These are phyloP conservation scores for Echria macrotheca DNA, from an alignment of 495 filamentous ascomycete genomes.

Conservation along the genomic window DNA sequence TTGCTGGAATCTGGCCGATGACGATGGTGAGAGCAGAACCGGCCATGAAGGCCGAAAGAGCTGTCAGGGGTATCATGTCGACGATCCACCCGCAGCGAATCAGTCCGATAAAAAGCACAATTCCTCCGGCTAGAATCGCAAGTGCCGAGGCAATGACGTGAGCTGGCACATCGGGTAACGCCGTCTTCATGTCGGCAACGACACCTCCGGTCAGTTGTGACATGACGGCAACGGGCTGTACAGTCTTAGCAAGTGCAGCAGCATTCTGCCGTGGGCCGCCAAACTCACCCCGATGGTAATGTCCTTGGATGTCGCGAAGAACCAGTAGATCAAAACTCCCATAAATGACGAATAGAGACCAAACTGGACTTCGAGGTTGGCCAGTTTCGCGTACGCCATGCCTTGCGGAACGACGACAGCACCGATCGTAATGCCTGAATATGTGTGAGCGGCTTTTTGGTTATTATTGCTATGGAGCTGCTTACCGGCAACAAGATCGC, in stretches of 20 bases:
- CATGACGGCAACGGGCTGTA: slow-evolving; percentile 88
- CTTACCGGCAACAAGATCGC: slow-evolving; percentile 86
- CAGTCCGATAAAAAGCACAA: slow-evolving; percentile 77
- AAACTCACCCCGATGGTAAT: slow-evolving; percentile 92
- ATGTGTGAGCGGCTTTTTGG: slow-evolving; percentile 12
- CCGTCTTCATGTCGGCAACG: slow-evolving; percentile 52
- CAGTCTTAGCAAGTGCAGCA: slow-evolving; percentile 7
- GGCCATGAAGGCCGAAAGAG: slow-evolving; percentile 97
- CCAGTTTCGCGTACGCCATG: slow-evolving; percentile 93
- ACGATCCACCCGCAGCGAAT: slow-evolving; percentile 85
- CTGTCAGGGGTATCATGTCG: slow-evolving; percentile 86
- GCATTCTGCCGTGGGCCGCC: neutral
- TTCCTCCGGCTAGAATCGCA: slow-evolving; percentile 73
- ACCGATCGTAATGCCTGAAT: slow-evolving; percentile 81
- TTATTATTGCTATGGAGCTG: neutral
- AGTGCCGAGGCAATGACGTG: slow-evolving; percentile 73
- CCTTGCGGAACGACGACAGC: slow-evolving; percentile 93
- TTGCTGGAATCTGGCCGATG: slow-evolving; percentile 73
- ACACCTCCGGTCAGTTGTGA: slow-evolving; percentile 84
- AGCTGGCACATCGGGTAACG: slow-evolving; percentile 51
- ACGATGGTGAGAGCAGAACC: slow-evolving; percentile 91
- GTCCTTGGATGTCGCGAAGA: slow-evolving; percentile 98
- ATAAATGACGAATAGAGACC: slow-evolving; percentile 97
- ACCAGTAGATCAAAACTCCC: slow-evolving; percentile 95
- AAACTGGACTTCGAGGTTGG: slow-evolving; percentile 69